These are phyloP conservation scores for Acanthamoeba rhysodes DNA, from an alignment of 208 protist species.

Conservation along the genomic window DNA sequence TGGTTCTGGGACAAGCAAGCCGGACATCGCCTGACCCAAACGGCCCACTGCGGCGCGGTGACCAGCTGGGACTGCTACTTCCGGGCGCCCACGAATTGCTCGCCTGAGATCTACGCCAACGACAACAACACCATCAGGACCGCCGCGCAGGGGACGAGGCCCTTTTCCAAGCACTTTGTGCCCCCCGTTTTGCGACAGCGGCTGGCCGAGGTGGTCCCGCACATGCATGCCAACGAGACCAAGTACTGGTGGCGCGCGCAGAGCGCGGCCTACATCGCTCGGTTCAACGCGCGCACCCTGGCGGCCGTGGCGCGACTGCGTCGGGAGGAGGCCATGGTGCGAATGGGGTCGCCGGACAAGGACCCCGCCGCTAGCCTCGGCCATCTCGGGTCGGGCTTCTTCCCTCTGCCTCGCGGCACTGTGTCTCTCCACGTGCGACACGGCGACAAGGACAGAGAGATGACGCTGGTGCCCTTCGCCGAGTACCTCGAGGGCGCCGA, in stretches of 20 bases:
- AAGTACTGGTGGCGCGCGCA: background rate
- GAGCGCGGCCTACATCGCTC: background rate
- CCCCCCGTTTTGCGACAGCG: background rate
- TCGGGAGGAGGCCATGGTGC: no score
- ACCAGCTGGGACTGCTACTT: background rate
- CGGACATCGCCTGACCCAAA: background rate
- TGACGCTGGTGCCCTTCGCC: background rate
- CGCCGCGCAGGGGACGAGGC: no score
- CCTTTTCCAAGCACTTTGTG: background rate
- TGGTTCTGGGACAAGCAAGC: background rate
- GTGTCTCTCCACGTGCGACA: background rate
- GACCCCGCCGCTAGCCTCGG: no score
- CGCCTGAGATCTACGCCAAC: background rate
- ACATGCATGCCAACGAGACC: background rate
- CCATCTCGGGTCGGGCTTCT: no score
- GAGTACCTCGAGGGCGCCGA: background rate
- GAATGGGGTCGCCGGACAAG: no score
- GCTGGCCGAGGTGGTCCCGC: background rate
- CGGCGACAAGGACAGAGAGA: background rate
- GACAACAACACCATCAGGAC: background rate
- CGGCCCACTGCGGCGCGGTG: background rate
- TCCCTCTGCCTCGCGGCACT: background rate
- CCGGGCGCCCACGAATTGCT: background rate
- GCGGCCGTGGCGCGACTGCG: background rate
- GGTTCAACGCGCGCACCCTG: background rate